Evolutionary conservation across 169 alveolate species (phyloP).

Genomic region (Eimeria brunetti): DNA sequence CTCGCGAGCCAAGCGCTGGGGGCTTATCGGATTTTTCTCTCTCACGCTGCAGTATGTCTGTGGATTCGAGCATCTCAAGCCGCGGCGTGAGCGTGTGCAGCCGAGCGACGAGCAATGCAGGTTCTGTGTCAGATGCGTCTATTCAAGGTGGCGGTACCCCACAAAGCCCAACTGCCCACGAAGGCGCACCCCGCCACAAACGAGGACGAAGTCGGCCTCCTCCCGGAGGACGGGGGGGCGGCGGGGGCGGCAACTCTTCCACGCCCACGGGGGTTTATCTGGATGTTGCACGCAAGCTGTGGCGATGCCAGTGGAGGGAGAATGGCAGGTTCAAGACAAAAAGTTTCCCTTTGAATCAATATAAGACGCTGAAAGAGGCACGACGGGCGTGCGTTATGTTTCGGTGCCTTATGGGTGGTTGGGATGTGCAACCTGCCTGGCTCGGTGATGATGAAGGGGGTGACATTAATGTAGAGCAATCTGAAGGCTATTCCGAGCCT

Average conservation of each 20-base stretch:
- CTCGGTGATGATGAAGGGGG: conserved; percentile 81
- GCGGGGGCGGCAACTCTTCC: conserved; percentile 78
- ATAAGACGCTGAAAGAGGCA: conserved; percentile 91
- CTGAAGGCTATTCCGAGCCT: conserved; percentile 15
- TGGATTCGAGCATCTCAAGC: conserved; percentile 59
- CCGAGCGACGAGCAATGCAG: conserved; percentile 74
- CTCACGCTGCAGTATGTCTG: conserved; percentile 72
- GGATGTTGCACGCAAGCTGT: conserved; percentile 91
- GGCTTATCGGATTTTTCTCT: conserved; percentile 53
- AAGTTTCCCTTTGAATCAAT: conserved; percentile 90
- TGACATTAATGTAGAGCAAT: conserved; percentile 25
- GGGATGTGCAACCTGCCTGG: conserved; percentile 92
- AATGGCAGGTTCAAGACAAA: conserved; percentile 92
- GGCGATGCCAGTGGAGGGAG: conserved; percentile 95
- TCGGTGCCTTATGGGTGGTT: conserved; percentile 92
- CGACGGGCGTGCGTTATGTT: conserved; percentile 90
- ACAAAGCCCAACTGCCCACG: conserved; percentile 60
- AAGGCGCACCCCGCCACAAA: conserved; percentile 68
- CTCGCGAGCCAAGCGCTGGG: conserved; percentile 68
- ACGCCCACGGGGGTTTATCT: conserved; percentile 93
- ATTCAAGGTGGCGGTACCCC: conserved; percentile 63
- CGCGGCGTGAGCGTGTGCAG: conserved; percentile 70
- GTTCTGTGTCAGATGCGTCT: conserved; percentile 55
- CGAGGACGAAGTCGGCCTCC: conserved; percentile 62
- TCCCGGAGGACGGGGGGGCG: conserved; percentile 44